These are phyloP conservation scores for Coprinellus aureogranulatus DNA, from an alignment of 768 basidiomycete species.

Conservation along the genomic window DNA sequence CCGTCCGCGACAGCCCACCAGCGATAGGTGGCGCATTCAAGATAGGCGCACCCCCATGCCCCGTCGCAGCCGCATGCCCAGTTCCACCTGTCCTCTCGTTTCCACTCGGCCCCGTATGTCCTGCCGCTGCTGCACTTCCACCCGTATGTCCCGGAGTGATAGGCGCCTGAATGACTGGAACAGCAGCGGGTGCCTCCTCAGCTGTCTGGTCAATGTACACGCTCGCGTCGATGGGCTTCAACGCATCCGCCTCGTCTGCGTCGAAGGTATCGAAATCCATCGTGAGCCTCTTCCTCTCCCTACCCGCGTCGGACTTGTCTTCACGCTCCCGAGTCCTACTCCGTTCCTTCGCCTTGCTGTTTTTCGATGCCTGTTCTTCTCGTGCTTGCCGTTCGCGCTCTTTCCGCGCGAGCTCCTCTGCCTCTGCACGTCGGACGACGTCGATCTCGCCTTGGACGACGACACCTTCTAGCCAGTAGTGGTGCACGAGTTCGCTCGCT, in stretches of 20 bases:
- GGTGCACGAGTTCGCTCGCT: constrained; percentile 81
- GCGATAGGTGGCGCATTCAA: constrained; percentile 18
- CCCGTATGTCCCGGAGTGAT: constrained; percentile 8
- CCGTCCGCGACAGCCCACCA: constrained; percentile 3
- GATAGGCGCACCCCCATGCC: constrained; percentile 13
- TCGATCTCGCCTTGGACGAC: constrained; percentile 91
- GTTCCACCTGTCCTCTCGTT: constrained; percentile 12
- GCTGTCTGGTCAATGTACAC: constrained; percentile 3
- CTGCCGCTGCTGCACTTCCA: constrained; percentile 3
- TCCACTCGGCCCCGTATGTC: constrained; percentile 3
- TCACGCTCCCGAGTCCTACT: not conserved
- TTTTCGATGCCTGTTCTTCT: constrained; percentile 38
- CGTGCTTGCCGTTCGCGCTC: constrained; percentile 40
- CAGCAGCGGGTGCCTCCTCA: not conserved
- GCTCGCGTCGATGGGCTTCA: constrained; percentile 74
- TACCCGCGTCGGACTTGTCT: not conserved
- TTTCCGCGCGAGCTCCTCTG: constrained; percentile 37
- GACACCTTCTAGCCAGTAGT: constrained; percentile 83
- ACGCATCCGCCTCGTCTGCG: constrained; percentile 47
- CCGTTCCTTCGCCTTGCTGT: not conserved
- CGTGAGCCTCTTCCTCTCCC: constrained; percentile 2
- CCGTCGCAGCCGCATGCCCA: not conserved
- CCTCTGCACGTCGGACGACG: constrained; percentile 63
- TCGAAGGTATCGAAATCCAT: constrained; percentile 37
- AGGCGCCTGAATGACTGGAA: not conserved